phyloP scores from a whole-genome alignment of 805 yeast genomes.

The Sugiyamaella marilandica region DNA sequence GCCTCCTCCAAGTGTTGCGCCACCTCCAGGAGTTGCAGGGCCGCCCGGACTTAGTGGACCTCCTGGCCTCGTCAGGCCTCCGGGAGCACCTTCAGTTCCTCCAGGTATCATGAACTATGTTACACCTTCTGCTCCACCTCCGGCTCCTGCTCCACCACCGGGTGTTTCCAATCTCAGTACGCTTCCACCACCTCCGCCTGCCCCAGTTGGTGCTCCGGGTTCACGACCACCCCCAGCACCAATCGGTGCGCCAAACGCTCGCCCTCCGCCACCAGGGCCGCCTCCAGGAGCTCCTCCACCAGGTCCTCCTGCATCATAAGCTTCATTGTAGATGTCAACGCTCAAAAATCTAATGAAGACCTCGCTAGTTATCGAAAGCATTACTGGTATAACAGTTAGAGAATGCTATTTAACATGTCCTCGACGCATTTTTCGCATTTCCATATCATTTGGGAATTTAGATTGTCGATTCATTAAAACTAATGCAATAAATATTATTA shows the following conservation, averaged over 20 bases:
- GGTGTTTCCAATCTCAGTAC: slow-evolving; percentile 19
- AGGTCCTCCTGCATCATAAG: too few relatives aligned
- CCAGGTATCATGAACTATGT: slow-evolving; percentile 5
- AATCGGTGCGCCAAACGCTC: slow-evolving; percentile 15
- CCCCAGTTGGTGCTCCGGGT: slow-evolving; percentile 18
- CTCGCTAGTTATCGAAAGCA: not conserved
- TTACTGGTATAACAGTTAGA: not conserved
- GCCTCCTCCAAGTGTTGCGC: too few relatives aligned
- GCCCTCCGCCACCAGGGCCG: slow-evolving; percentile 24
- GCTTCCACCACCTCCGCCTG: slow-evolving; percentile 22
- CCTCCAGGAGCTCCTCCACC: slow-evolving; percentile 11
- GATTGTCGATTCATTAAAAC: not conserved
- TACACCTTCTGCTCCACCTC: slow-evolving; percentile 9
- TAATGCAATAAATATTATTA: not conserved
- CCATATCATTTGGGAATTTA: too few relatives aligned
- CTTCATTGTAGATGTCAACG: not conserved
- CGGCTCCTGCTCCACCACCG: slow-evolving; percentile 11
- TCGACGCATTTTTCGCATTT: too few relatives aligned
- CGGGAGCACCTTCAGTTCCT: slow-evolving; percentile 20
- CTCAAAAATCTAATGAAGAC: not conserved
- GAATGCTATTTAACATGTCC: not conserved
- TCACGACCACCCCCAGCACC: slow-evolving; percentile 12
- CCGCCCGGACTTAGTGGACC: slow-evolving; percentile 31
- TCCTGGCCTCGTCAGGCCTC: slow-evolving; percentile 17
- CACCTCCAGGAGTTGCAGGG: too few relatives aligned